A percentile compares a stretch with the other conserved stretches of the same genome.
Conservation (phyloP, 371 early-diverging fungal genomes). For the Lichtheimia corymbifera region DNA sequence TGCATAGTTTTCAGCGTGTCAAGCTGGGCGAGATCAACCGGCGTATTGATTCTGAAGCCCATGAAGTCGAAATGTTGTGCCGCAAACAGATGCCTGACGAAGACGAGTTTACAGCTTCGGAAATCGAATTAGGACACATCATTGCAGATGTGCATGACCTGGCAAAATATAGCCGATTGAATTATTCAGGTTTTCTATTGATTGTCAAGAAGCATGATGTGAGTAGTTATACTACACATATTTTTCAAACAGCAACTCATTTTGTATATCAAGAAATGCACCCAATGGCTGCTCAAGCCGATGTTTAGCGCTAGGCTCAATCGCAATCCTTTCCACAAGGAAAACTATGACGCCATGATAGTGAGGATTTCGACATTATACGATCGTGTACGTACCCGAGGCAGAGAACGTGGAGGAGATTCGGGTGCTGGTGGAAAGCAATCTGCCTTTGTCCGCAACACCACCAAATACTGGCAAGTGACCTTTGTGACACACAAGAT, state of each 20-base stretch:
- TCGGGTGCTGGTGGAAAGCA: conserved; percentile 52
- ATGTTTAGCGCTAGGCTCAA: conserved; percentile 88
- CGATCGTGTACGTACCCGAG: conserved; percentile 85
- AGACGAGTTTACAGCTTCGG: conserved; percentile 68
- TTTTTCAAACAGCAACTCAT: no score
- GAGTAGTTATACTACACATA: conserved; percentile 22
- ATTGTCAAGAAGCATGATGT: conserved; percentile 97
- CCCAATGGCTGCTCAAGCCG: conserved; percentile 82
- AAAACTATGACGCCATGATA: conserved; percentile 90
- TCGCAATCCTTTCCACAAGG: conserved; percentile 86
- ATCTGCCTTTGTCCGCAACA: conserved; percentile 81
- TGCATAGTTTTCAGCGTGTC: conserved; percentile 84
- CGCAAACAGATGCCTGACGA: conserved; percentile 63
- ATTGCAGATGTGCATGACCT: conserved; percentile 91
- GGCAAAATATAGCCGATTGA: conserved; percentile 92
- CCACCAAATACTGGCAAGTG: conserved; percentile 91
- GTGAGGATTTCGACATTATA: conserved; percentile 88
- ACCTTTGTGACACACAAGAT: neutral
- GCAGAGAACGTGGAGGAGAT: conserved; percentile 64
- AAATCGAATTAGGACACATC: conserved; percentile 80
- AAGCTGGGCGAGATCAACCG: conserved; percentile 88
- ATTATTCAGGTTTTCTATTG: conserved; percentile 96
- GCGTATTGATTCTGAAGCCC: conserved; percentile 75
- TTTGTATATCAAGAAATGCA: conserved; percentile 66
- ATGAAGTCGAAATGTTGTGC: conserved; percentile 56